Conservation (phyloP, 441 rosid species). For the Erodium chrysanthum region DNA sequence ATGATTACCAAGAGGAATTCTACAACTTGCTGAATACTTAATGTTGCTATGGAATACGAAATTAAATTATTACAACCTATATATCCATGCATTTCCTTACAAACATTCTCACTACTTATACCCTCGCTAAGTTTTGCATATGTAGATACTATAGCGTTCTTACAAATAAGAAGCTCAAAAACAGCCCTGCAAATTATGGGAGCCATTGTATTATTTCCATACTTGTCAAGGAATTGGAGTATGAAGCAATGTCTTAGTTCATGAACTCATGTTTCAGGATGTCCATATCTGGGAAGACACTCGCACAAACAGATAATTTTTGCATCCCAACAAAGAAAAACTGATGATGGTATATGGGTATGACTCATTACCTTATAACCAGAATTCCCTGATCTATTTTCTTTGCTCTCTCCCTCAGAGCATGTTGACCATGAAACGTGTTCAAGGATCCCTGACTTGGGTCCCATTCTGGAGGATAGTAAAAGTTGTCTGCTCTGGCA, state of each 20-base stretch:
- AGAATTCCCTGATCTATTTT: constrained; percentile 82
- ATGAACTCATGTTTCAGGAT: too few relatives aligned
- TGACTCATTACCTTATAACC: constrained; percentile 56
- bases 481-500: constrained; percentile 91
- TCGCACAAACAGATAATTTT: neutral
- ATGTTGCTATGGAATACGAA: too few relatives aligned
- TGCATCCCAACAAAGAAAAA: neutral
- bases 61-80: too few relatives aligned
- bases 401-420: constrained; percentile 78
- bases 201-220: neutral
- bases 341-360: neutral
- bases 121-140: neutral
- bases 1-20: neutral
- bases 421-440: constrained; percentile 98
- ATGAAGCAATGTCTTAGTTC: too few relatives aligned
- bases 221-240: neutral
- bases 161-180: neutral
- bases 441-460: constrained; percentile 85
- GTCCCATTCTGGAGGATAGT: constrained; percentile 92
- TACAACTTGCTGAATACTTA: neutral
- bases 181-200: neutral
- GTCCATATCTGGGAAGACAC: too few relatives aligned
- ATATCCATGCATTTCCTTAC: neutral
- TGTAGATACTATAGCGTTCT: neutral
- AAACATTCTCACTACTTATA: neutral